phyloP scores from a whole-genome alignment of 148 eudicot species.

The Rhododendron henanense region DNA sequence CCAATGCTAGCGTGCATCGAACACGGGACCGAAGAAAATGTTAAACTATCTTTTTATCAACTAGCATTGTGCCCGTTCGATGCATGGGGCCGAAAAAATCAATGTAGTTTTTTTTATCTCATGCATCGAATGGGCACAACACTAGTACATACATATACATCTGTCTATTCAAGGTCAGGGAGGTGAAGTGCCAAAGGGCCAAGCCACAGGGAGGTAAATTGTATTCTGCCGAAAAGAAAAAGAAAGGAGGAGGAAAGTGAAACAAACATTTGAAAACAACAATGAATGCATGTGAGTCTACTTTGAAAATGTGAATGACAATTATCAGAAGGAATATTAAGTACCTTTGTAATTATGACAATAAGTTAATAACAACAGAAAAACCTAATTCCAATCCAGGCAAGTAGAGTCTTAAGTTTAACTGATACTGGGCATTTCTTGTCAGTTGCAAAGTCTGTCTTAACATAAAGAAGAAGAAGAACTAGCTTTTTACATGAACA shows the following conservation, averaged over 20 bases:
- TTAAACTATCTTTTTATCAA: too few species aligned
- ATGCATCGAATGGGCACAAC: too few species aligned
- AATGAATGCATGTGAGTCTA: background rate
- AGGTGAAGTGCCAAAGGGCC: background rate
- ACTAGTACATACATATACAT: background rate
- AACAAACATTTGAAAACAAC: background rate
- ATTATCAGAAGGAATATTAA: background rate
- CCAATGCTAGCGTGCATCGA: too few species aligned
- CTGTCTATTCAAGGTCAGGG: background rate
- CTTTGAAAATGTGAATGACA: background rate
- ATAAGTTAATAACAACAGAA: background rate
- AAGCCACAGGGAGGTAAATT: background rate
- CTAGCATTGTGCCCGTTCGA: too few species aligned
- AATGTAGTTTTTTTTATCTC: too few species aligned
- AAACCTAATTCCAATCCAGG: background rate
- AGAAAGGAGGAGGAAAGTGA: background rate
- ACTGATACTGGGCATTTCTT: background rate
- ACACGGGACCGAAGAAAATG: too few species aligned
- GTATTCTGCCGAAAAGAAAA: background rate
- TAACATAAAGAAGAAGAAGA: conserved; percentile 1
- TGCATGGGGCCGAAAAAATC: too few species aligned
- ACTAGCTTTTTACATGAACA: background rate
- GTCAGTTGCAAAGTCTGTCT: background rate
- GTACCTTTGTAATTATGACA: background rate
- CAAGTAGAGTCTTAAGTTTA: background rate